These are phyloP conservation scores for Solanum peruvianum DNA, from an alignment of 257 asterid species.

Conservation along the genomic window DNA sequence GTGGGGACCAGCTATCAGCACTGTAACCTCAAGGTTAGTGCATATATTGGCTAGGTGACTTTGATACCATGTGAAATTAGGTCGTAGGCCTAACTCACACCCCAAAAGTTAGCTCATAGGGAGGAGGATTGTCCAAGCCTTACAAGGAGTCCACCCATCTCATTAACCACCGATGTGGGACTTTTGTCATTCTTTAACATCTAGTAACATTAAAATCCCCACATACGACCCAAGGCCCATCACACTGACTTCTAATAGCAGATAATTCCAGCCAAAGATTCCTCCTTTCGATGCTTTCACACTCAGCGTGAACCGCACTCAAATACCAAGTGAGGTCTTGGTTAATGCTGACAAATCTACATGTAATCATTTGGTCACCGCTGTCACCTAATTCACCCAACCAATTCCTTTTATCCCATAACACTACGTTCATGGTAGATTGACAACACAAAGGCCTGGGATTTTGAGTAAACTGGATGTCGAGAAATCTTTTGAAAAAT, in stretches of 20 bases:
- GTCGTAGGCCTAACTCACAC: background rate
- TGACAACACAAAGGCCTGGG: background rate
- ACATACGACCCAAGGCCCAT: background rate
- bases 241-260: background rate
- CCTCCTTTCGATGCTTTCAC: background rate
- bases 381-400: background rate
- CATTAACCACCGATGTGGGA: background rate
- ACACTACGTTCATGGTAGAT: background rate
- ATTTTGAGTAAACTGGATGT: background rate
- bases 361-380: background rate
- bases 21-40: background rate
- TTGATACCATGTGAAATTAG: background rate
- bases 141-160: background rate
- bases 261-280: background rate
- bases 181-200: background rate
- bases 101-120: background rate
- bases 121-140: too few species aligned
- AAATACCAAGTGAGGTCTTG: background rate
- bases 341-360: background rate
- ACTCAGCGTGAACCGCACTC: background rate
- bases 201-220: background rate
- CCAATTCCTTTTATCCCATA: background rate
- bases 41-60: background rate
- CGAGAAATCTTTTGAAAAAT: background rate
- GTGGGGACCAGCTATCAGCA: background rate